Base-by-base conservation (phyloP, 1,139 yeast species). In the Kodamaea anthophila region DNA sequence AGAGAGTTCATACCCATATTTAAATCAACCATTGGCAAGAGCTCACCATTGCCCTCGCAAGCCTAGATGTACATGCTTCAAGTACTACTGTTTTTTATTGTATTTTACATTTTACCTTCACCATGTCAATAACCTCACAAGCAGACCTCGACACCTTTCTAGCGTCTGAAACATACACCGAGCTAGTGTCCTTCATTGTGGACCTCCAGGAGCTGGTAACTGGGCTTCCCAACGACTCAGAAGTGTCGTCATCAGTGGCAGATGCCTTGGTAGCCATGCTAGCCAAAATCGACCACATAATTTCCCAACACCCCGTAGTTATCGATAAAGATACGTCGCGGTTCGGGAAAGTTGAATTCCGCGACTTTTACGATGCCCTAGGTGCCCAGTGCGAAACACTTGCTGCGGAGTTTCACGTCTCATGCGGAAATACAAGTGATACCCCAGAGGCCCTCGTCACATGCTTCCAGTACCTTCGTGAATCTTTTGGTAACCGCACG, bases 331-430 rank as follows among this genome's bases (percentile, higher is more conserved):
- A 64, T n/a, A 57, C 71, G 1, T 82, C 96, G 6, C 64, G 99
- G 38, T 91, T 91, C 51, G 99, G 99, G 2, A 93, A 93, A 47
- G 64, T 75, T 8, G 97, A 91, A 50, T 91, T 91, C 54, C 65
- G 83, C 27, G 88, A 77, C 37, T 85, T 88, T 46, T 86, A 83
- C 51, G 94, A 86, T 49, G 80, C 74, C n/a, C 44, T 87, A 5
- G 38, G 47, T 8, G 30, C 38, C 2, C 48, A 50, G n/a, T 45
- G 68, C 0, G 40, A 41, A 3, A 43, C 40, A 0, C 41, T 65
- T 41, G 49, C 57, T 14, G 42, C 46, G 6, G 33, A 35, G 30
- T 32, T n/a, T 29, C 30, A 20, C 5, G 23, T 11, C 10, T 8
- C 8, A 11, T 6, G 11, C 13, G 6, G 5, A 21, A 5, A 13